Evolutionary conservation across 352 stramenopile genomes (phyloP).

Genomic region (Phytopythium ostracodes): DNA sequence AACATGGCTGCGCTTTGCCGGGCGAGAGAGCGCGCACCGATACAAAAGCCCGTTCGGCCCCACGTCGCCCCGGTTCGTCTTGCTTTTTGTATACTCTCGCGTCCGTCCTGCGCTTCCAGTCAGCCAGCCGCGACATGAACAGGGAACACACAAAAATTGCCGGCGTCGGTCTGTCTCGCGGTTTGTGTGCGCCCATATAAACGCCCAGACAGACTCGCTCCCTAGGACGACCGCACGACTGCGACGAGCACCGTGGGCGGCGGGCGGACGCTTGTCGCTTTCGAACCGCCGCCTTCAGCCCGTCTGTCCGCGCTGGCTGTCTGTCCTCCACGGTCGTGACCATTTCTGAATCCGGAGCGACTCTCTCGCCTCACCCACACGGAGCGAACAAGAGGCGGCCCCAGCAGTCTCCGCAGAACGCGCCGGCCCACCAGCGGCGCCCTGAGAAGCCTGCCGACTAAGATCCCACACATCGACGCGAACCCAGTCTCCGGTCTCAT

Average conservation of each 20-base stretch:
- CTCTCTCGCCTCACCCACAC: background rate
- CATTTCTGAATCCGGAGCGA: background rate
- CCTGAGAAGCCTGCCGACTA: background rate
- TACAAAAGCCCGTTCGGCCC: background rate
- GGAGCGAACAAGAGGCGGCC: background rate
- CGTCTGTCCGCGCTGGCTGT: background rate
- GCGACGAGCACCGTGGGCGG: background rate
- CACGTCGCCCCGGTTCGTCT: background rate
- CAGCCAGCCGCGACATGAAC: background rate
- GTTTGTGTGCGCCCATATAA: background rate
- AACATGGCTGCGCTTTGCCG: slow-evolving; percentile 7
- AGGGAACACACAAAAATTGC: no score
- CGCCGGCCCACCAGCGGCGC: background rate
- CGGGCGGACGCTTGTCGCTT: background rate
- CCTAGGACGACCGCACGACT: slow-evolving; percentile 3
- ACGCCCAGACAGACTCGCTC: background rate
- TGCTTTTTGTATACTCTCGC: background rate
- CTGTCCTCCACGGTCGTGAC: no score
- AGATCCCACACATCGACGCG: background rate
- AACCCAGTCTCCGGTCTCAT: background rate
- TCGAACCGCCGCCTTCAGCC: no score
- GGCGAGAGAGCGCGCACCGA: background rate
- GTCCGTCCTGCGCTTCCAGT: no score
- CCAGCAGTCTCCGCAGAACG: slow-evolving; percentile 3
- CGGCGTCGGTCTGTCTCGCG: background rate